Base-by-base conservation (phyloP, 306 rosid genomes). In the Arachis hypogaea region DNA sequence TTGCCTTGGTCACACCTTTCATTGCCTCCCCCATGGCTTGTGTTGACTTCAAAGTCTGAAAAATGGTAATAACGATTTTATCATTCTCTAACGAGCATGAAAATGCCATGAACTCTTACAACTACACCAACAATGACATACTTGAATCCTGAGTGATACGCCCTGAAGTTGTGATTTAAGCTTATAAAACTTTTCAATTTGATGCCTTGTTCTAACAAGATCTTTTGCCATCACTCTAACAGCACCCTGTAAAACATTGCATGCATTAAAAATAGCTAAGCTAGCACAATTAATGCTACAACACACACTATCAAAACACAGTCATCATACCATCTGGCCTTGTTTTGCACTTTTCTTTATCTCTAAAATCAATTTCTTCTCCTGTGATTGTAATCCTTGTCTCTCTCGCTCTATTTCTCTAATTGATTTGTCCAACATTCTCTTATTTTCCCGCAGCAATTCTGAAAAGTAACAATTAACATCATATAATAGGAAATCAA, bases 1-100 rank as follows among this genome's bases (percentile, higher is more conserved):
- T 93, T 63, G 98, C 98, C 83, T 93, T 93, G 7, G 98, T 93
- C 78, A 93, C 98, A 44, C 98, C 98, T 80, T 93, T 93, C 98
- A 93, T 93, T 44, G 98, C 98, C 82, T 93, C 97, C 9, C 98
- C 97, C 98, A 93, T 93, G 1, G 98, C 93, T 86, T 89, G 98
- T 56, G 98, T 93, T 16, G 98, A 93, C 80, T 90, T 93, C 81
- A 93, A 74, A 2, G 98, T 93, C 98, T 93, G 82, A 50, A 75
- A 36, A 52, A 12, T 40, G 29, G 52, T 16, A 7, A 57, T 57
- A 38, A 8, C 62, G 9, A 68, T 5, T 30, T 5, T 52, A 51
- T 60, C 46, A 16, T 63, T 51, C 43, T 30, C 60, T 28, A 66
- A 50, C 44, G 14, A 79, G 28, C 28, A 22, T 22, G 28, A 22